These are phyloP conservation scores for Ophiostoma piceae DNA, from an alignment of 2,329 filamentous ascomycete species.

Conservation along the genomic window DNA sequence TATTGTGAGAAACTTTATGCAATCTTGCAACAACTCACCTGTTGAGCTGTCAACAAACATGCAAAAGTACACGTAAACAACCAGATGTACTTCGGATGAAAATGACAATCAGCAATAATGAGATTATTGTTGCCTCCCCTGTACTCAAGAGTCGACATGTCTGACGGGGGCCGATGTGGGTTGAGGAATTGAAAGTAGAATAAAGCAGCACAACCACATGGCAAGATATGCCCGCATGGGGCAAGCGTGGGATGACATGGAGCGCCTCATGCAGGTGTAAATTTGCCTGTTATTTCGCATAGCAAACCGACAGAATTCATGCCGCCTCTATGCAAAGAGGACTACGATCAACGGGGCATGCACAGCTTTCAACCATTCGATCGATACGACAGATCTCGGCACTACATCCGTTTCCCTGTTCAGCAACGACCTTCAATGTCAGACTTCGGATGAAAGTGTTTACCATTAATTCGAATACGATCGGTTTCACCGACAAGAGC, in stretches of 20 bases:
- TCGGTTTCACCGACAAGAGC: too few species aligned
- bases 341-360: too few species aligned
- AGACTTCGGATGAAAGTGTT: too few species aligned
- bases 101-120: background rate
- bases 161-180: background rate
- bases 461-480: too few species aligned
- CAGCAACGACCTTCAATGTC: too few species aligned
- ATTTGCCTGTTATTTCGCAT: background rate
- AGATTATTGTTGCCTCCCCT: background rate
- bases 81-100: background rate
- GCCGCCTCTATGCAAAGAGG: too few species aligned
- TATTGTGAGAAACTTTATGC: background rate
- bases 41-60: background rate
- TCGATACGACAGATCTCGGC: too few species aligned
- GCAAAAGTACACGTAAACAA: background rate
- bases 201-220: slow-evolving; percentile 3
- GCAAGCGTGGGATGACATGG: background rate
- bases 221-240: background rate
- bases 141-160: background rate
- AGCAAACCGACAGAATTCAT: too few species aligned
- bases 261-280: background rate
- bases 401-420: too few species aligned
- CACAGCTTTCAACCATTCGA: too few species aligned
- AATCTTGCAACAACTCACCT: background rate
- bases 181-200: background rate